Evolutionary conservation across 176 grass and related monocot genomes (phyloP), one percentile per base, ranked within the genome.

Genomic region (Coix lacrymajobi): DNA sequence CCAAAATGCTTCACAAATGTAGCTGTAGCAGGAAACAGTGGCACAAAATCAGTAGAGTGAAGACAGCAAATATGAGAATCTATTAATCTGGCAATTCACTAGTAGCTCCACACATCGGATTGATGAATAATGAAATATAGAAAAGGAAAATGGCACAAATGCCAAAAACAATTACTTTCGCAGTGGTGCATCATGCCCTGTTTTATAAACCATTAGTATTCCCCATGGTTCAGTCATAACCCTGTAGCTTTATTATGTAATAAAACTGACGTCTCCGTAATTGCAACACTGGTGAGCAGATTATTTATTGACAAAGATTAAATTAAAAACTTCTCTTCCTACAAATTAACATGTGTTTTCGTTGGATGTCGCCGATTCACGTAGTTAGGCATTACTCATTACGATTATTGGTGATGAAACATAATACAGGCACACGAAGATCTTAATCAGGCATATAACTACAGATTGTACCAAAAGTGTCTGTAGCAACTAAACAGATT

Each of bases 1-100:
- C 84, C 84, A 89, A 98, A 95, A 95, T 98, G 96, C 46, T 81
- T 86, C 48, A 89, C 64, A 86, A 95, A 92, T 39, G 79, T 83
- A 54, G 66, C 92, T 98, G 70, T 34, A 63, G 78, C 69, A 45
- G 11, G 57, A 84, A 84, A 69, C 16, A 67, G 22, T 28, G 79
- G 6, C 22, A 66, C 8, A 20, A 81, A 57, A 78, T 90, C 77
- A 83, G 26, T 67, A 78, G 11, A 37, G 82, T 1, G 5, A 33
- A 52, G 30, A 45, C 40, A 79, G 75, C 2, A 79, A 65, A 16
- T 11, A 15, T 14, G 16, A 74, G 25, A 29, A 71, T 15, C 32
- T 79, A 77, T 52, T 36, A 69, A 69, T 36, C 45, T 67, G n/a
- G 16, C 39, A 76, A 63, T 12, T 75, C 61, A 41, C 56, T 31